Evolutionary conservation across 148 eudicot genomes (phyloP), one percentile per base, ranked within the genome.

Genomic region (Nepenthes mirabilis): DNA sequence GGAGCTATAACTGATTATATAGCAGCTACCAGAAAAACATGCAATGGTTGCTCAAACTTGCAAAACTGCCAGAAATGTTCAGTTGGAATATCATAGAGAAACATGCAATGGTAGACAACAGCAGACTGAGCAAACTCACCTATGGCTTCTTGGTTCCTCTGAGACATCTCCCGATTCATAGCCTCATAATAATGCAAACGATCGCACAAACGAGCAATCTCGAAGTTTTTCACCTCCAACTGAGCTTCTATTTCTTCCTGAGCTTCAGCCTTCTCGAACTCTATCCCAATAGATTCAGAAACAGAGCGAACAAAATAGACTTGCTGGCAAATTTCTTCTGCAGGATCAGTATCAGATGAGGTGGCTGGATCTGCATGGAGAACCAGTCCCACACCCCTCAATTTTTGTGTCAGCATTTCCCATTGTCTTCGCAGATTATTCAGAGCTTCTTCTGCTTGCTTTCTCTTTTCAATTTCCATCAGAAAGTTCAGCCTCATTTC

Each of bases 141-240:
- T 43, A 94, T 68, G 35, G 83, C 77, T 83, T 94, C 99, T 75
- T 89, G 99, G 68, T 94, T 94, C 75, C 97, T 89, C 58, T 94
- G 97, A 58, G 97, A 89, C 99, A 94, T 94, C 75, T 94, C 99
- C 62, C 70, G 76, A 71, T 94, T 94, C 80, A 89, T 83, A 60
- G 90, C 79, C 76, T 94, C 97, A 32, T 88, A 89, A 68, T 94
- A 94, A 61, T 76, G 89, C 72, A 89, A 70, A 58, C 87, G 79
- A 74, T 94, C 99, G 75, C 65, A 76, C 58, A 89, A 69, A 61
- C 97, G 84, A 76, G 95, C 83, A 47, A 94, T 84, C 80, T 94
- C 99, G 58, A 81, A 80, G 78, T 86, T 86, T 80, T 94, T 94
- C n/a, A 55, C 57, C 62, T 94, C 85, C 58, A 94, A 36, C 60